Percentiles rank a stretch among this genome's conserved stretches.
Conservation (phyloP, 2,329 filamentous ascomycete species). For the Phoma sp. region DNA sequence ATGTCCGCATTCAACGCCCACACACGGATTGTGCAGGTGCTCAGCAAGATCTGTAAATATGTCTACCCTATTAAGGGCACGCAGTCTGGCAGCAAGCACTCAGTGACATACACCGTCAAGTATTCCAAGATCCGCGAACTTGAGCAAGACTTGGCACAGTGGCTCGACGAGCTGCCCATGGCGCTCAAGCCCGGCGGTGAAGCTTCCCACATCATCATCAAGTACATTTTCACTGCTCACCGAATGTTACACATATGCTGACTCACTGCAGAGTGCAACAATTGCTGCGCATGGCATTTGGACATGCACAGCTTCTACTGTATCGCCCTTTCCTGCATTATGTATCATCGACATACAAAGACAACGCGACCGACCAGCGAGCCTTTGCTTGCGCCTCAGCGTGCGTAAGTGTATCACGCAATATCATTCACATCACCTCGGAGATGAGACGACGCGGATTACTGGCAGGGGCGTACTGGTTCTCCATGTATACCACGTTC, state of each 20-base stretch:
- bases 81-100: conserved; percentile 43
- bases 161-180: conserved; percentile 72
- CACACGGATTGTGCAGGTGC: conserved; percentile 62
- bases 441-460: conserved; percentile 78
- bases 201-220: conserved; percentile 73
- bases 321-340: conserved; percentile 87
- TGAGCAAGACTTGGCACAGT: conserved; percentile 66
- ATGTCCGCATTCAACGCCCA: conserved; percentile 68
- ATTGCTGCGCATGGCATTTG: conserved; percentile 78
- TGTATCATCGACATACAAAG: conserved; percentile 65
- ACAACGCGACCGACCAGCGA: conserved; percentile 69
- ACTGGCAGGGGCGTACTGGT: conserved; percentile 85
- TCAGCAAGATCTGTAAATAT: conserved; percentile 67
- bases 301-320: conserved; percentile 81
- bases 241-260: conserved; percentile 1
- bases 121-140: conserved; percentile 70
- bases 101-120: conserved; percentile 66
- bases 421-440: conserved; percentile 80
- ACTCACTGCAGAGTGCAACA: conserved; percentile 65
- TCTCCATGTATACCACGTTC: conserved; percentile 83
- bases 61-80: conserved; percentile 67
- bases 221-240: conserved; percentile 61
- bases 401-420: conserved; percentile 69
- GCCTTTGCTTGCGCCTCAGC: conserved; percentile 77
- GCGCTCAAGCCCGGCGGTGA: conserved; percentile 81